phyloP scores from a whole-genome alignment of 192 early-diverging fungal genomes.

The Endogone sp. region DNA sequence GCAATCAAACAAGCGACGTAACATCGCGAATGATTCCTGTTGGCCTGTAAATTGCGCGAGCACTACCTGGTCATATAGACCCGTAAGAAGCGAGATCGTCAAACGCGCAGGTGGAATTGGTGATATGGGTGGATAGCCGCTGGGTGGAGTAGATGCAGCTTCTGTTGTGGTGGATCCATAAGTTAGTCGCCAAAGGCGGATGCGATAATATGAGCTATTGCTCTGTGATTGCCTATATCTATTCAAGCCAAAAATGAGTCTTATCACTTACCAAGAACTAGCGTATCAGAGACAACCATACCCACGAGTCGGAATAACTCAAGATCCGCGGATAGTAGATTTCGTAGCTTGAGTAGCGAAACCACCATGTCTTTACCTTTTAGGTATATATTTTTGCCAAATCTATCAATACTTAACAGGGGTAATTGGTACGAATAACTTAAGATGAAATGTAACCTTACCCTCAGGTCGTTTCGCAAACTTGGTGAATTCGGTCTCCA shows the following conservation, averaged over 20 bases:
- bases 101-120: background rate
- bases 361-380: constrained; percentile 12
- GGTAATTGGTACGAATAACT: too few species aligned
- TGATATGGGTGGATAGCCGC: background rate
- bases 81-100: background rate
- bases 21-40: background rate
- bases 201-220: too few species aligned
- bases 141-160: background rate
- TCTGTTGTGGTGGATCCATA: too few species aligned
- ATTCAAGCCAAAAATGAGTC: too few species aligned
- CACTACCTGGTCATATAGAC: background rate
- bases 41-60: background rate
- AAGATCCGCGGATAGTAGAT: constrained; percentile 2
- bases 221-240: too few species aligned
- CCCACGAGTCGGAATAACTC: constrained; percentile 9
- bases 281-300: constrained; percentile 7
- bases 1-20: constrained; percentile 5
- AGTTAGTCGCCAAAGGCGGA: too few species aligned
- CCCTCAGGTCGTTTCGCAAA: background rate
- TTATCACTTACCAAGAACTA: constrained; percentile 8
- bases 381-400: too few species aligned
- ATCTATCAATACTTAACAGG: too few species aligned
- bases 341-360: constrained; percentile 22
- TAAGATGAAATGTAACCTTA: too few species aligned
- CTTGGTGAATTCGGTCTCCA: constrained; percentile 18